Evolutionary conservation across 2,329 filamentous ascomycete genomes (phyloP).

Genomic region (Pezizomycotina sp.): DNA sequence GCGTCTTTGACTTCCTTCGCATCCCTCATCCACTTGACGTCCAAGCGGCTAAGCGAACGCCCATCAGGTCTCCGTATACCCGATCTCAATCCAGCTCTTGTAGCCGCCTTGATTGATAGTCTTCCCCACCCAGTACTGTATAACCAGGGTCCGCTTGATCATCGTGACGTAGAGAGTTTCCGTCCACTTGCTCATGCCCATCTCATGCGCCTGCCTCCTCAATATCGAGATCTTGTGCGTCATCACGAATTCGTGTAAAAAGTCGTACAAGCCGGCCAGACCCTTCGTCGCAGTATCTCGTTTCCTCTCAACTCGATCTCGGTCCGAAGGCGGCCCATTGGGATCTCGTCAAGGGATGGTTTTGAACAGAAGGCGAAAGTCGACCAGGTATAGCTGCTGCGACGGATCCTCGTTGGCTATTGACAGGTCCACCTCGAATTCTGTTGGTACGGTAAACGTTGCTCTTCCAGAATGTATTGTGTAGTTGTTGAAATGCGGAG

Average conservation of each 20-base stretch:
- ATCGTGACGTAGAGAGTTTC: constrained; percentile 61
- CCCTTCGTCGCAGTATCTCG: constrained; percentile 50
- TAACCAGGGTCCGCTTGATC: constrained; percentile 61
- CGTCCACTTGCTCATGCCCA: constrained; percentile 58
- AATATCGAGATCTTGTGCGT: constrained; percentile 82
- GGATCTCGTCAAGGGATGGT: constrained; percentile 46
- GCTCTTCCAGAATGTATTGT: constrained; percentile 69
- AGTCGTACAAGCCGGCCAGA: constrained; percentile 63
- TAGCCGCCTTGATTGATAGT: no score
- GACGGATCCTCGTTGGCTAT: constrained; percentile 70
- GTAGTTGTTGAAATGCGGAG: constrained; percentile 60
- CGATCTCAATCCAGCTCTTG: constrained; percentile 86
- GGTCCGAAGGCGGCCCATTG: constrained; percentile 43
- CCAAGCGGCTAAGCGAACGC: constrained; percentile 38
- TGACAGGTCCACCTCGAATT: constrained; percentile 87
- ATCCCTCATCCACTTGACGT: constrained; percentile 68
- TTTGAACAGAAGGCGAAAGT: constrained; percentile 71
- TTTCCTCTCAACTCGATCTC: constrained; percentile 35
- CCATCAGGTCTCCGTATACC: constrained; percentile 43
- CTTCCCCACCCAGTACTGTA: constrained; percentile 69
- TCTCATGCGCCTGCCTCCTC: constrained; percentile 54
- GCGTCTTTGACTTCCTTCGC: constrained; percentile 54
- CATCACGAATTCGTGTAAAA: constrained; percentile 71
- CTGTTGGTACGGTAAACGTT: constrained; percentile 65
- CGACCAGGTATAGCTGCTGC: constrained; percentile 85